Evolutionary conservation across 768 basidiomycete species (phyloP).

Genomic region (Leccinellum albellum): DNA sequence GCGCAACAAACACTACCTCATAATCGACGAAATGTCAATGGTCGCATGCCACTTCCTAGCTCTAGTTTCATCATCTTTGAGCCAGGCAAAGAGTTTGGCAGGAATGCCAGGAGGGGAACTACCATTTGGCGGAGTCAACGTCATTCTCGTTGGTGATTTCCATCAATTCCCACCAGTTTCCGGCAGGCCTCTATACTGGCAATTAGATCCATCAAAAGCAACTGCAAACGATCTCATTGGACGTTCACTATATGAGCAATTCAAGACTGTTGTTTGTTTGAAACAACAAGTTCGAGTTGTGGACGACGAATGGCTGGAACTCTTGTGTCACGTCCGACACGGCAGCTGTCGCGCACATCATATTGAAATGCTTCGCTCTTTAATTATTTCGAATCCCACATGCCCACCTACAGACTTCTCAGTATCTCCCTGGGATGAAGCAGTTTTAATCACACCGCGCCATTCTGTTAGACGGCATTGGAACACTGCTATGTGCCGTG

Average conservation of each 20-base stretch:
- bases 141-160: background rate
- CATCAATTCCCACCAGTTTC: background rate
- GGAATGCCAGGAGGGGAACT: no score
- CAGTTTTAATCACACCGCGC: background rate
- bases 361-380: background rate
- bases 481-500: background rate
- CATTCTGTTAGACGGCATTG: background rate
- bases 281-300: no score
- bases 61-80: no score
- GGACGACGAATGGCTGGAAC: background rate
- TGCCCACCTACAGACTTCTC: background rate
- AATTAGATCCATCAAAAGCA: background rate
- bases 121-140: no score
- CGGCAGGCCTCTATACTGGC: background rate
- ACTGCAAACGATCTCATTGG: background rate
- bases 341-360: background rate
- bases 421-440: background rate
- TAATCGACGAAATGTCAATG: no score
- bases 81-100: no score
- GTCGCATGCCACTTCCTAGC: no score
- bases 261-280: background rate
- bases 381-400: background rate
- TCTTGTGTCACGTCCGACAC: background rate
- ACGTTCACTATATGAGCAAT: background rate
- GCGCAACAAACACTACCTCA: no score